Conservation (phyloP, 2,329 filamentous ascomycete species). For the Leptographium galeiforme region DNA sequence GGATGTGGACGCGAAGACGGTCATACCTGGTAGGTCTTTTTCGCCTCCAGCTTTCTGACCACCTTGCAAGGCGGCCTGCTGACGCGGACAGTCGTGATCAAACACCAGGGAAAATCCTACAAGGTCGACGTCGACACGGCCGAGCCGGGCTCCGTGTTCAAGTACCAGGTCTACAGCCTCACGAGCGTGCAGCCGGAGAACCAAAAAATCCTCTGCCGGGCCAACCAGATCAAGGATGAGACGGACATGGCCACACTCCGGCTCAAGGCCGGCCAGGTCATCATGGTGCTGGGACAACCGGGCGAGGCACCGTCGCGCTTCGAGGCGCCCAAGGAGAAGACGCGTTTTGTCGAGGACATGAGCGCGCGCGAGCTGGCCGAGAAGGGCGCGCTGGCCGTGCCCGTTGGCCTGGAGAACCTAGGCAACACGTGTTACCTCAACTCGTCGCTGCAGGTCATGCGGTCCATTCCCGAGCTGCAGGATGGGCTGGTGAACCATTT, state of each 20-base stretch:
- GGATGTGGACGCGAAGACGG: not conserved
- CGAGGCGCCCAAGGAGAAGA: constrained; percentile 61
- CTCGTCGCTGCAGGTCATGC: constrained; percentile 85
- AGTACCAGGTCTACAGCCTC: constrained; percentile 87
- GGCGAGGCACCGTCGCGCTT: constrained; percentile 48
- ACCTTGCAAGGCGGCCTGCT: not conserved
- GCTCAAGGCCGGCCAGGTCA: constrained; percentile 71
- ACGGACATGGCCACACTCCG: constrained; percentile 71
- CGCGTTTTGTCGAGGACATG: constrained; percentile 96
- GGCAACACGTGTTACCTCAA: constrained; percentile 99
- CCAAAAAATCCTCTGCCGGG: constrained; percentile 92
- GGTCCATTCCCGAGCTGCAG: constrained; percentile 82
- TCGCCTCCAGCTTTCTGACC: not conserved
- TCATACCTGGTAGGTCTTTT: not conserved
- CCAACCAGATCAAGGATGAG: constrained; percentile 90
- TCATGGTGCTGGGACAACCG: constrained; percentile 96
- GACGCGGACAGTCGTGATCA: constrained; percentile 38
- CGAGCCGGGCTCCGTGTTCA: constrained; percentile 83
- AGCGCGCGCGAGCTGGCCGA: constrained; percentile 81
- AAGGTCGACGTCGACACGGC: constrained; percentile 81
- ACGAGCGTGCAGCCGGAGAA: constrained; percentile 93
- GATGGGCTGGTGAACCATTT: constrained; percentile 54
- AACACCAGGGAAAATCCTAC: constrained; percentile 91
- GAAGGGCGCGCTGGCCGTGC: constrained; percentile 62
- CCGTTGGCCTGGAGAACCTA: constrained; percentile 78